Evolutionary conservation across 1,284 basidiomycete genomes (phyloP).

Genomic region (Schizopora paradoxa): DNA sequence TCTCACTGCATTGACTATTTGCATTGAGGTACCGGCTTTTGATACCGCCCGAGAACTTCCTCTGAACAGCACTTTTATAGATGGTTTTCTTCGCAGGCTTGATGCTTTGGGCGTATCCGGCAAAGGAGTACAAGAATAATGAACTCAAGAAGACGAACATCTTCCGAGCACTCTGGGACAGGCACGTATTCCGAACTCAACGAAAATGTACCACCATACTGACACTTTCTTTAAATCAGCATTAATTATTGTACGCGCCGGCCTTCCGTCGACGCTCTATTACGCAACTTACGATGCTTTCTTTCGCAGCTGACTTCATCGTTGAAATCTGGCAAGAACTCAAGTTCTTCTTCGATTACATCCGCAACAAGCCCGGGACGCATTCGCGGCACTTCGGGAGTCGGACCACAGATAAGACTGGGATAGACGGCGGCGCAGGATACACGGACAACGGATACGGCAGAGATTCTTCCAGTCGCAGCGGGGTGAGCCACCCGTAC

Average conservation of each 20-base stretch:
- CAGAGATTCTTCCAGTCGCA: too few species aligned
- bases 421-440: too few species aligned
- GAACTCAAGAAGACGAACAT: conserved; percentile 41
- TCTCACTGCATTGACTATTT: conserved; percentile 73
- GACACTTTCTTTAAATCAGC: conserved; percentile 30
- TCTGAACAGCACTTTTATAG: conserved; percentile 29
- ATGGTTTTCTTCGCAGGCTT: conserved; percentile 77
- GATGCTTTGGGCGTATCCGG: conserved; percentile 80
- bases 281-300: background rate
- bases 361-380: conserved; percentile 42
- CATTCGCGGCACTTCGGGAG: conserved; percentile 31
- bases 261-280: conserved; percentile 10
- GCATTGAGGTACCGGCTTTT: conserved; percentile 61
- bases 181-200: conserved; percentile 34
- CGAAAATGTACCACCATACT: conserved; percentile 3
- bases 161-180: conserved; percentile 68
- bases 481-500: too few species aligned
- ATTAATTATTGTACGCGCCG: conserved; percentile 60
- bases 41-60: background rate
- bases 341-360: conserved; percentile 52
- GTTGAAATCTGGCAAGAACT: conserved; percentile 59
- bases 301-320: conserved; percentile 50
- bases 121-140: conserved; percentile 53
- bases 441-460: too few species aligned
- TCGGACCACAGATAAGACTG: too few species aligned